These are phyloP conservation scores for Cyclotella atomus DNA, from an alignment of 108 stramenopile genomes.

Conservation along the genomic window DNA sequence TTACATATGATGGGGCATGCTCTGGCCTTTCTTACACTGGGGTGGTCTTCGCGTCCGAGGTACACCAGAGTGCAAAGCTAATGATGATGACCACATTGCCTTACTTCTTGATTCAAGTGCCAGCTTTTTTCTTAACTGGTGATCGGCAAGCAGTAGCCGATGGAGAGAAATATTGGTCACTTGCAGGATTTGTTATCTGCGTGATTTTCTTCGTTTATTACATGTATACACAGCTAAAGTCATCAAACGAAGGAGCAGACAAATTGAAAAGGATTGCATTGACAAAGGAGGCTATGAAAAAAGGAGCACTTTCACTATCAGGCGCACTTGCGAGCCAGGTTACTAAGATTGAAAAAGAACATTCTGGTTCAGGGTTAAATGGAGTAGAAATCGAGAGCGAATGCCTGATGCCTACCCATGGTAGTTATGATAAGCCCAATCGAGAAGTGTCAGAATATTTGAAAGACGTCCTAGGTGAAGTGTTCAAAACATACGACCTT, in stretches of 20 bases:
- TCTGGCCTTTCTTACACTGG: conserved; percentile 55
- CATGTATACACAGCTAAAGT: conserved; percentile 71
- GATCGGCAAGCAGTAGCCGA: conserved; percentile 64
- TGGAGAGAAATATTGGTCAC: conserved; percentile 82
- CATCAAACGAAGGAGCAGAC: conserved; percentile 62
- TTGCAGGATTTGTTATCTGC: conserved; percentile 69
- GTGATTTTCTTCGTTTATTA: conserved; percentile 73
- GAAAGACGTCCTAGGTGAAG: conserved; percentile 75
- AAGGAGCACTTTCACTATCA: conserved; percentile 63
- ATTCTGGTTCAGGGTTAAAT: not conserved
- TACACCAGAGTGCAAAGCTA: conserved; percentile 70
- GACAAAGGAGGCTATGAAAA: conserved; percentile 69
- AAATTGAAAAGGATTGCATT: conserved; percentile 71
- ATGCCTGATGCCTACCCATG: not conserved
- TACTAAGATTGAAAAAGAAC: conserved; percentile 26
- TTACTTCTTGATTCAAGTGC: conserved; percentile 90
- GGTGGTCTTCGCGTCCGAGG: conserved; percentile 62
- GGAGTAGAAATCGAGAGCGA: not conserved
- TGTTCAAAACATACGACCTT: conserved; percentile 86
- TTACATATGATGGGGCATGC: conserved; percentile 19
- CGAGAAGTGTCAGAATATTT: conserved; percentile 54
- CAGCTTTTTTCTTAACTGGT: conserved; percentile 73
- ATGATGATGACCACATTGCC: conserved; percentile 87
- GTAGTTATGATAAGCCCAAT: conserved; percentile 19
- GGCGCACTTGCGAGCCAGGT: conserved; percentile 69